Evolutionary conservation across 78 protist species (phyloP).

Genomic region (Dictyostelium firmibasis): DNA sequence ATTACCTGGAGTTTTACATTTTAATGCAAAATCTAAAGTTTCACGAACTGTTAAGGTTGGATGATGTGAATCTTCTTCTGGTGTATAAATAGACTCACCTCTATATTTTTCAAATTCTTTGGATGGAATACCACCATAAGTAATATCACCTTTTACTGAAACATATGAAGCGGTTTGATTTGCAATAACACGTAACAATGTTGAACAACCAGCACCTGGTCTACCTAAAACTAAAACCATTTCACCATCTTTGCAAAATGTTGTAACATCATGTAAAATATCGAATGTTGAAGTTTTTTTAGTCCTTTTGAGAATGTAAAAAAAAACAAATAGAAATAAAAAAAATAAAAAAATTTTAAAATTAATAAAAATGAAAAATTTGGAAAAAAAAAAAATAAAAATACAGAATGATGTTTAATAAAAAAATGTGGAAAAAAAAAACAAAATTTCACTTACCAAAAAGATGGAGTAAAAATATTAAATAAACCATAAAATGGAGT

Average conservation of each 20-base stretch:
- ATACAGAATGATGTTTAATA: no score
- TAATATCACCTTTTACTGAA: constrained; percentile 36
- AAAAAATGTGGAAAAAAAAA: no score
- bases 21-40: constrained; percentile 67
- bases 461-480: background rate
- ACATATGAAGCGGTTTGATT: constrained; percentile 52
- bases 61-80: constrained; percentile 71
- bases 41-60: constrained; percentile 67
- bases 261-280: constrained; percentile 60
- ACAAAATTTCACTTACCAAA: background rate
- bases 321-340: no score
- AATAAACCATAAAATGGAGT: constrained; percentile 11
- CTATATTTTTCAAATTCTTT: constrained; percentile 32
- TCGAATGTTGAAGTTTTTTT: constrained; percentile 36
- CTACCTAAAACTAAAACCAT: constrained; percentile 78
- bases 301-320: no score
- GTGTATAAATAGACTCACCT: constrained; percentile 74
- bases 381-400: background rate
- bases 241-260: constrained; percentile 74
- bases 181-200: constrained; percentile 46
- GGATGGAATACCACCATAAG: constrained; percentile 53
- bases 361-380: background rate
- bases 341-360: background rate
- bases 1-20: constrained; percentile 63
- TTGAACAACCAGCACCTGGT: constrained; percentile 70